These are phyloP conservation scores for Umbelopsis sp. DNA, from an alignment of 192 early-diverging fungal species.

Conservation along the genomic window DNA sequence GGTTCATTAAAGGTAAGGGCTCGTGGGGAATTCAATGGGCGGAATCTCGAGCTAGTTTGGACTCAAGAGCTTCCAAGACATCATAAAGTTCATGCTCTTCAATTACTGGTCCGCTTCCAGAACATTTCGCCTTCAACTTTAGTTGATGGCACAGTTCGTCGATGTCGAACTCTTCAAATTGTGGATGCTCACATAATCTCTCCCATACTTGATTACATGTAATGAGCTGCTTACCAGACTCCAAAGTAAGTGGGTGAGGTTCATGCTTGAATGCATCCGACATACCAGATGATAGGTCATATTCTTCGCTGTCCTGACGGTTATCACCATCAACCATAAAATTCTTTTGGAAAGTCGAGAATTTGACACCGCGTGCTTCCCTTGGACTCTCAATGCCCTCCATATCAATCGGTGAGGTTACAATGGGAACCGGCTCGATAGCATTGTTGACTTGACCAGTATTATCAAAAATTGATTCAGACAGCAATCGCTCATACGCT, in stretches of 20 bases:
- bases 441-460: constrained; percentile 24
- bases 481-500: constrained; percentile 31
- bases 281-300: constrained; percentile 1
- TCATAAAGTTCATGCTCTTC: constrained; percentile 38
- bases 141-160: constrained; percentile 51
- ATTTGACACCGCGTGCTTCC: background rate
- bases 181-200: constrained; percentile 55
- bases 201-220: constrained; percentile 58
- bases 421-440: constrained; percentile 28
- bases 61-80: constrained; percentile 13
- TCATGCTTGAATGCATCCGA: constrained; percentile 5
- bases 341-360: background rate
- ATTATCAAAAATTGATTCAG: constrained; percentile 33
- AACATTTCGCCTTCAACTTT: constrained; percentile 58
- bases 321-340: background rate
- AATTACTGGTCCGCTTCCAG: constrained; percentile 59
- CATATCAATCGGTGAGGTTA: background rate
- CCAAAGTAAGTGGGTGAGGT: background rate
- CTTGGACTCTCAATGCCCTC: background rate
- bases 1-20: too few relatives aligned
- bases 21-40: background rate
- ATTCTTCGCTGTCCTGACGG: background rate
- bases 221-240: constrained; percentile 21
- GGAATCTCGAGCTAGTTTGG: background rate
- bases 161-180: constrained; percentile 57